phyloP scores from a whole-genome alignment of 192 early-diverging fungal species.

The Coemansia sp. region DNA sequence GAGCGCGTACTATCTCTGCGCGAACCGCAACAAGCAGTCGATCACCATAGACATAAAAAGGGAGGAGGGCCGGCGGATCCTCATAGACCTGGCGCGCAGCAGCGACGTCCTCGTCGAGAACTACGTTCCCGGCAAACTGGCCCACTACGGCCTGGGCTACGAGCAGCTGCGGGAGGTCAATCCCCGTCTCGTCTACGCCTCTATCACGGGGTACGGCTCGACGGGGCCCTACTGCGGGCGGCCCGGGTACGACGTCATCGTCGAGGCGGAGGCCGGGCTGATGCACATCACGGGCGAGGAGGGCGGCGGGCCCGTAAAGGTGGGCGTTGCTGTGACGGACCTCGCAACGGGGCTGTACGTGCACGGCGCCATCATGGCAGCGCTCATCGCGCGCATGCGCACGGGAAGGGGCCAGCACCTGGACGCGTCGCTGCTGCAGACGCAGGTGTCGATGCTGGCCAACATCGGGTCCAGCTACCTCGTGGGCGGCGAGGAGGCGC shows the following conservation, averaged over 20 bases:
- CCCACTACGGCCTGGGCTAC: slow-evolving; percentile 73
- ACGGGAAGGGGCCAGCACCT: slow-evolving; percentile 80
- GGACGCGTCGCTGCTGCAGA: slow-evolving; percentile 86
- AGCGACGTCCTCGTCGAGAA: slow-evolving; percentile 91
- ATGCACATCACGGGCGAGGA: slow-evolving; percentile 97
- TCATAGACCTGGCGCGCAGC: slow-evolving; percentile 64
- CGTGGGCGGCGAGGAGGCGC: slow-evolving; percentile 77
- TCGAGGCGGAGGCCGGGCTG: slow-evolving; percentile 86
- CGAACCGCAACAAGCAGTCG: slow-evolving; percentile 92
- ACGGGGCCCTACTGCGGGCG: slow-evolving; percentile 77
- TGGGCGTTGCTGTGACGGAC: slow-evolving; percentile 95
- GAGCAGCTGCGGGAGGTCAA: slow-evolving; percentile 67
- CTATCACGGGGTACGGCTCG: slow-evolving; percentile 84
- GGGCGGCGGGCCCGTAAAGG: slow-evolving; percentile 83
- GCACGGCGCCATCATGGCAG: slow-evolving; percentile 89
- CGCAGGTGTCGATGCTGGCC: slow-evolving; percentile 82
- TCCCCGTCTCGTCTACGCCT: slow-evolving; percentile 83
- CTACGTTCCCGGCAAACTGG: slow-evolving; percentile 87
- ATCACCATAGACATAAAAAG: slow-evolving; percentile 85
- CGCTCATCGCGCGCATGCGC: slow-evolving; percentile 64
- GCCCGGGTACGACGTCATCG: slow-evolving; percentile 90
- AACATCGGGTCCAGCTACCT: slow-evolving; percentile 91
- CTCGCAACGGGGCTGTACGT: slow-evolving; percentile 81
- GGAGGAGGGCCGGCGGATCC: slow-evolving; percentile 59
- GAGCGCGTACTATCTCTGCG: slow-evolving; percentile 86